phyloP scores from a whole-genome alignment of 768 basidiomycete species.

The Kwoniella heveanensis region DNA sequence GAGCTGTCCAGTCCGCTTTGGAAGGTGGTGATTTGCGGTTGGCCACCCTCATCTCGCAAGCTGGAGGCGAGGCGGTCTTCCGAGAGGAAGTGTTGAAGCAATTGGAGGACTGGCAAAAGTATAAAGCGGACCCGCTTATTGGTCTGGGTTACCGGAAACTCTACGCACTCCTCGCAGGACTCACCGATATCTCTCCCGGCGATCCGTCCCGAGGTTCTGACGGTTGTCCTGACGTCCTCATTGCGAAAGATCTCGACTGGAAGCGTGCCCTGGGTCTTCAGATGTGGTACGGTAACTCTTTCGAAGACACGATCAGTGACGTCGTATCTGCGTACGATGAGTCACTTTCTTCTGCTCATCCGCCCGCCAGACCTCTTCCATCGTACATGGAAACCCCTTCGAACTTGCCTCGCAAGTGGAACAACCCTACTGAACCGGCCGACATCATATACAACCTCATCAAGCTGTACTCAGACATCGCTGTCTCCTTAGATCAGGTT shows the following conservation, averaged over 20 bases:
- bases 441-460: constrained; percentile 84
- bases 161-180: constrained; percentile 81
- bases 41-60: constrained; percentile 82
- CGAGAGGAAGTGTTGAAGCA: constrained; percentile 73
- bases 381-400: constrained; percentile 43
- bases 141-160: constrained; percentile 70
- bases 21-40: constrained; percentile 79
- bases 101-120: constrained; percentile 77
- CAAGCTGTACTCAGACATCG: constrained; percentile 71
- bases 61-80: constrained; percentile 72
- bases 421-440: constrained; percentile 32
- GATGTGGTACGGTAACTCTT: constrained; percentile 79
- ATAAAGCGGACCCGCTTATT: constrained; percentile 71
- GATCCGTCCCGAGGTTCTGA: constrained; percentile 63
- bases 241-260: constrained; percentile 84
- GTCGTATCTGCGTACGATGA: constrained; percentile 66
- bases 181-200: constrained; percentile 63
- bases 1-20: constrained; percentile 73
- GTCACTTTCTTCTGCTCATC: constrained; percentile 56
- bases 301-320: constrained; percentile 66
- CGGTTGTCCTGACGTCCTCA: constrained; percentile 61
- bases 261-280: constrained; percentile 86
- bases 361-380: constrained; percentile 52
- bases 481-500: constrained; percentile 67
- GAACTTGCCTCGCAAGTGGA: constrained; percentile 20